Evolutionary conservation across 768 basidiomycete species (phyloP).

Genomic region (Sarcodon sp.): DNA sequence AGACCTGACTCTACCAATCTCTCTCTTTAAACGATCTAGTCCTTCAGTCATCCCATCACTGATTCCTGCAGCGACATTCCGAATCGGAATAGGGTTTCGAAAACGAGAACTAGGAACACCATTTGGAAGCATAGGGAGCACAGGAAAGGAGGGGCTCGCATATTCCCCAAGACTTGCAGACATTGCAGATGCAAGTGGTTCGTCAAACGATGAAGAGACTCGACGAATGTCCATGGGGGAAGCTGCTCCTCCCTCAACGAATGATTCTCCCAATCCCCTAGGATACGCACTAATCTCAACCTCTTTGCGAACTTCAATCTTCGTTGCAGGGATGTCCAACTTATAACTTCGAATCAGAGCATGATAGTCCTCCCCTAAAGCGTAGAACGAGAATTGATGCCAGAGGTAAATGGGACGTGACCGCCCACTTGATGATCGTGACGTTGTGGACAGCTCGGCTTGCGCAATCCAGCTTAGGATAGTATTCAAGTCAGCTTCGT

Average conservation of each 20-base stretch:
- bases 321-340: slow-evolving; percentile 39
- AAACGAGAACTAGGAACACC: slow-evolving; percentile 29
- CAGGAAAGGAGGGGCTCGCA: slow-evolving; percentile 20
- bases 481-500: not conserved
- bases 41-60: slow-evolving; percentile 48
- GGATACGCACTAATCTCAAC: slow-evolving; percentile 52
- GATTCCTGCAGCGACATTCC: slow-evolving; percentile 34
- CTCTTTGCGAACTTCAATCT: slow-evolving; percentile 61
- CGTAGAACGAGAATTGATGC: slow-evolving; percentile 75
- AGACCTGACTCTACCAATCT: slow-evolving; percentile 38
- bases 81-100: slow-evolving; percentile 42
- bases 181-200: slow-evolving; percentile 67
- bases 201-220: slow-evolving; percentile 56
- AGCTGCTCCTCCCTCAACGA: slow-evolving; percentile 36
- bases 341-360: slow-evolving; percentile 57
- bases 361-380: slow-evolving; percentile 67
- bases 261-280: slow-evolving; percentile 27
- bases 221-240: slow-evolving; percentile 28
- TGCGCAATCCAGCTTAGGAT: slow-evolving; percentile 51
- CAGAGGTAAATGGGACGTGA: slow-evolving; percentile 73
- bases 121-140: slow-evolving; percentile 77
- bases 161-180: slow-evolving; percentile 43
- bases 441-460: slow-evolving; percentile 73
- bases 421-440: slow-evolving; percentile 41
- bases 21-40: slow-evolving; percentile 42